phyloP scores from a whole-genome alignment of 2,329 filamentous ascomycete genomes.

The Grosmannia serpens region DNA sequence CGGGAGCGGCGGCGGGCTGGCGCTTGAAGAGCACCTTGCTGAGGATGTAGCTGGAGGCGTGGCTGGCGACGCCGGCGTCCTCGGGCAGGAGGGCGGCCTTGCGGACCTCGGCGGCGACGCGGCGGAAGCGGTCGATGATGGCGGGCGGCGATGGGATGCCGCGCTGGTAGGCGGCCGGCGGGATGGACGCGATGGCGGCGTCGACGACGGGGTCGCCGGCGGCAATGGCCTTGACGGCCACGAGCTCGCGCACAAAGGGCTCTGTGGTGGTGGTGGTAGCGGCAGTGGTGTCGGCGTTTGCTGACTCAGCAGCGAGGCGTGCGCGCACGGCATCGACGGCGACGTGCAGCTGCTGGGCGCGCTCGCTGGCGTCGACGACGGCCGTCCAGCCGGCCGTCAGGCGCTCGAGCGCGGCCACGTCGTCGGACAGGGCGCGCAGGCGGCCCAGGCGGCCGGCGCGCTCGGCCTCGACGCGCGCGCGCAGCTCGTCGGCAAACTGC shows the following conservation, averaged over 20 bases:
- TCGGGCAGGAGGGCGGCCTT: conserved; percentile 90
- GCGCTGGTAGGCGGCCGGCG: conserved; percentile 84
- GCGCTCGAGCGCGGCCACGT: conserved; percentile 73
- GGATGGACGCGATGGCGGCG: conserved; percentile 92
- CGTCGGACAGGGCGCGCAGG: conserved; percentile 65
- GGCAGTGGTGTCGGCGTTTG: too few species aligned
- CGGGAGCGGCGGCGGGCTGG: conserved; percentile 61
- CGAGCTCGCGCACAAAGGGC: conserved; percentile 85
- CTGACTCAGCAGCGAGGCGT: conserved; percentile 45
- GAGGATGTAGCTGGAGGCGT: conserved; percentile 79
- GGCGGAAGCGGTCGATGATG: conserved; percentile 90
- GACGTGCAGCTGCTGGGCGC: conserved; percentile 92
- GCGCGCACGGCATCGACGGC: conserved; percentile 87
- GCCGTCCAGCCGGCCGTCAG: conserved; percentile 83
- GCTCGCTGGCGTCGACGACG: conserved; percentile 80
- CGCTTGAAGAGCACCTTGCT: conserved; percentile 97
- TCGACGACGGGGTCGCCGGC: conserved; percentile 75
- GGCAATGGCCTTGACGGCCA: conserved; percentile 87
- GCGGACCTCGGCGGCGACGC: conserved; percentile 81
- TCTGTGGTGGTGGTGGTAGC: conserved; percentile 50
- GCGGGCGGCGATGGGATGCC: conserved; percentile 75
- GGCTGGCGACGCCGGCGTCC: conserved; percentile 86
- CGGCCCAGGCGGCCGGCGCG: conserved; percentile 77
- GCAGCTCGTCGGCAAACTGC: conserved; percentile 68
- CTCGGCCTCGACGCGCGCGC: conserved; percentile 76